Evolutionary conservation across 768 basidiomycete species (phyloP), one percentile per base, ranked within the genome.

Genomic region (Coprinopsis sp.): DNA sequence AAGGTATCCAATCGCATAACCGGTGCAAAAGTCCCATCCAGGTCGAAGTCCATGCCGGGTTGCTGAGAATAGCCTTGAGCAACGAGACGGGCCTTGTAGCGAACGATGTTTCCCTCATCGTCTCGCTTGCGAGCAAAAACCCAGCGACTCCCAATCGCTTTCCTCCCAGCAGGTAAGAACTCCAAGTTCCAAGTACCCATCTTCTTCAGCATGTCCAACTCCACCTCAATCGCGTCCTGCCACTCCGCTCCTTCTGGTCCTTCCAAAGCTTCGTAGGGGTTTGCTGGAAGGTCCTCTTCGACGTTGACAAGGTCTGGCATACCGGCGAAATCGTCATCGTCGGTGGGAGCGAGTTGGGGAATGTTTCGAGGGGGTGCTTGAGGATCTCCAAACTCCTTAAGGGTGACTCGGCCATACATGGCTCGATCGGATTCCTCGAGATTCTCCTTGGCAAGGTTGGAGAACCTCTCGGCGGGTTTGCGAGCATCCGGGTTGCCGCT

Each of bases 61-160:
- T 59, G 49, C 46, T 73, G 71, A 0, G 59, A 51, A 55, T 55
- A 71, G 0, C 76, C 69, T 44, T 69, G 58, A 0, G 71, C 70
- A 0, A 77, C 71, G 0, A 77, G 55, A 0, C 67, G 40, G 0
- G 69, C 73, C 50, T 73, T 72, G 49, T 59, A 54, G 0, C 47
- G 44, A 1, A 29, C 45, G 8, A 68, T 36, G 0, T 47, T 51
- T 12, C 69, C 69, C 7, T 58, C 37, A 0, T 46, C 49, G 34
- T 68, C 54, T 18, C 45, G 46, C 46, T 73, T 73, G 30, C n/a
- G 30, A 31, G 30, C 30, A 42, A 58, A 60, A 0, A 63, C 58
- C 49, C 53, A 54, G 2, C 48, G 16, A 27, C 34, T 44, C 1
- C 54, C 58, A 12, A 63, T 52, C 3, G 54, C 57, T 23, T 50